phyloP scores from a whole-genome alignment of 2,329 filamentous ascomycete species.

The Exophiala phaeomuriformis region DNA sequence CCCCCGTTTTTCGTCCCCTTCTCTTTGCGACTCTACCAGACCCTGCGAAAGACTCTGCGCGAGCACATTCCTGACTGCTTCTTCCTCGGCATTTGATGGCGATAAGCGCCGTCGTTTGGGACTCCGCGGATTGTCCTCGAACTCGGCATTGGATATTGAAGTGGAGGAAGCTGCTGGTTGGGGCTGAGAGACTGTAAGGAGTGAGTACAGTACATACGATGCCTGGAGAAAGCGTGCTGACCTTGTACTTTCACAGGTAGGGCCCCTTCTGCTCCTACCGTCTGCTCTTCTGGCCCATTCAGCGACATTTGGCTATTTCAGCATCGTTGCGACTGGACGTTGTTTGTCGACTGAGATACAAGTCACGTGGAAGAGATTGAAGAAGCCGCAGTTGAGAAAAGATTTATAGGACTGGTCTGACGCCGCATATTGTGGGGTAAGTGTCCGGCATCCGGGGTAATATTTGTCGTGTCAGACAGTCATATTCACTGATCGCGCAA shows the following conservation, averaged over 20 bases:
- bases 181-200: neutral
- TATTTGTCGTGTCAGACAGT: neutral
- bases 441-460: neutral
- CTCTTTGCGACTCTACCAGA: neutral
- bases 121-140: conserved; percentile 20
- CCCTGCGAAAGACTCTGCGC: neutral
- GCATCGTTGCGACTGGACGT: neutral
- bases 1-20: neutral
- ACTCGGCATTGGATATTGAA: neutral
- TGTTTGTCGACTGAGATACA: neutral
- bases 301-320: conserved; percentile 2
- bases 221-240: neutral
- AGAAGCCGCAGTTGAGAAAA: neutral
- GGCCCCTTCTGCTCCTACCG: neutral
- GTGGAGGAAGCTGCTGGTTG: neutral
- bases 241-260: conserved; percentile 4
- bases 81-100: conserved; percentile 38
- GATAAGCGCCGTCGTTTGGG: conserved; percentile 24
- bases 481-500: neutral
- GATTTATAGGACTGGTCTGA: neutral
- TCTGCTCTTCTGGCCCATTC: neutral
- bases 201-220: neutral
- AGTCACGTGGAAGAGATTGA: neutral
- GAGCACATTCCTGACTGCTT: neutral
- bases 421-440: neutral